Base-by-base conservation (phyloP, 148 eudicot genomes). In the Amaranthus hypochondriacus region DNA sequence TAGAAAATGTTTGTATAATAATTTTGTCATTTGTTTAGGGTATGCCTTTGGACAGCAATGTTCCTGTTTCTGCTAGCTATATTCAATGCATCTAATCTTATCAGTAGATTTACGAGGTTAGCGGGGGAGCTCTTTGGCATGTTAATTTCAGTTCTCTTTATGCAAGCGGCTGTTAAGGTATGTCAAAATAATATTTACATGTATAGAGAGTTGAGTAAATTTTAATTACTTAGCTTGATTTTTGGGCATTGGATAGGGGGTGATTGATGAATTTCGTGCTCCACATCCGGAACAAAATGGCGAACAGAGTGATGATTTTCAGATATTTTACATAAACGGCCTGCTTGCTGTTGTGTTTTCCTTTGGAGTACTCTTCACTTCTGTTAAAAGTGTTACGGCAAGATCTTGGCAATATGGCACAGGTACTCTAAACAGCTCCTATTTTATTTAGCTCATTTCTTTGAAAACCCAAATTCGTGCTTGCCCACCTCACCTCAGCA, bases 341-440 rank as follows among this genome's bases (percentile, higher is more conserved):
- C 76, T 92, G 69, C 86, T 92, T 7, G 91, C 84, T 8, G 50
- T 90, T 39, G 77, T 92, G 48, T 90, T 90, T 77, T 75, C 88
- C 48, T 79, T 90, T 72, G 97, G 97, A n/a, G 72, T 92, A 46
- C 89, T 92, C 63, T 67, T 76, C 62, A 88, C 90, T 73, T 73
- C 96, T 70, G 63, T 90, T 46, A 83, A 86, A 83, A 90, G 92
- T 81, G 82, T 84, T 77, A 59, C 68, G 46, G 96, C 93, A 46
- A 84, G 97, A 77, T 83, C 97, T 55, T 90, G 97, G 96, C 84
- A 81, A 62, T 92, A 86, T 77, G 91, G 90, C 48, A 81, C 92
- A 58, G 92, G 96, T 91, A 83, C 43, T 49, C 42, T 66, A 52
- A 48, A 3, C 9, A 46, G 0, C 10, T 5, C 39, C 9, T 7